A percentile compares a stretch with the other conserved stretches of the same genome.
Conservation (phyloP, 495 filamentous ascomycete species). For the Amorphotheca resinae region DNA sequence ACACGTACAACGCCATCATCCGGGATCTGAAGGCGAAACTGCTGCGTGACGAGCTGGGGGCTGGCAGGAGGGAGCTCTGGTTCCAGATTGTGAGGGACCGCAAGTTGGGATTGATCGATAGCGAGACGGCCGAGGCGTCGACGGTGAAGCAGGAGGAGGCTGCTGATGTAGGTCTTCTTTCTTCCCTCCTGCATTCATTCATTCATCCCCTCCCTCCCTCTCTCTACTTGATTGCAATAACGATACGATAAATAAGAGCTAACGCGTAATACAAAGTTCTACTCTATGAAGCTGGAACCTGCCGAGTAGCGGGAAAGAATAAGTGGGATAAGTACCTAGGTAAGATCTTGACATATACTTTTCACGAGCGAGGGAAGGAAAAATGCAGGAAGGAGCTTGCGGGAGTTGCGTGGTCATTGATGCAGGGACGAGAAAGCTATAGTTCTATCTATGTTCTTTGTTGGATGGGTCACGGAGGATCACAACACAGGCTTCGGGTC, state of each 20-base stretch:
- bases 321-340: not conserved
- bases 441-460: too few relatives aligned
- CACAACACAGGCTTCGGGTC: too few relatives aligned
- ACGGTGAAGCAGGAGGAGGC: conserved; percentile 57
- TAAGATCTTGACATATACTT: too few relatives aligned
- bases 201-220: too few relatives aligned
- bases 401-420: too few relatives aligned
- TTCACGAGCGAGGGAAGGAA: too few relatives aligned
- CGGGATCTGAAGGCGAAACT: conserved; percentile 59
- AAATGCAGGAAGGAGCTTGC: too few relatives aligned
- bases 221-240: too few relatives aligned
- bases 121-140: conserved; percentile 43
- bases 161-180: not conserved
- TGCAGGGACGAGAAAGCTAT: too few relatives aligned
- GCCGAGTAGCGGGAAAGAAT: conserved; percentile 3
- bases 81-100: conserved; percentile 47
- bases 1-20: conserved; percentile 65
- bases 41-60: conserved; percentile 58
- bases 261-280: conserved; percentile 7
- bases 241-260: conserved; percentile 2
- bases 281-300: conserved; percentile 2
- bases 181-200: not conserved
- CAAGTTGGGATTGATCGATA: conserved; percentile 63
- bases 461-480: too few relatives aligned
- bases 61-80: conserved; percentile 77